phyloP scores from a whole-genome alignment of 805 yeast genomes.

The Kuraishia hungarica region DNA sequence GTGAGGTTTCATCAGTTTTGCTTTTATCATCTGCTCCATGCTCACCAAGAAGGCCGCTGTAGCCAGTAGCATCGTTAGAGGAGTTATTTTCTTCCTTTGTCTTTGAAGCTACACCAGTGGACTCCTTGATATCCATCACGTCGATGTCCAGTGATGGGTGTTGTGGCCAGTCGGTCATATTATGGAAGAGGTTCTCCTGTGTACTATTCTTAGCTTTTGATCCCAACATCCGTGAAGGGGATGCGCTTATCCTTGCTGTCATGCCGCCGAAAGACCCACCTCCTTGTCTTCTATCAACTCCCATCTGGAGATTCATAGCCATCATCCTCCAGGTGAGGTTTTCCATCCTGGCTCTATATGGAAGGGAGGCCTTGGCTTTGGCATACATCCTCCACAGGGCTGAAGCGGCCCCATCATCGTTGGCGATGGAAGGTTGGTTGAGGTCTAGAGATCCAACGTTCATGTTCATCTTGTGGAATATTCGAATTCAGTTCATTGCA shows the following conservation, averaged over 20 bases:
- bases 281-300: neutral
- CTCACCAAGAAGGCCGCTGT: neutral
- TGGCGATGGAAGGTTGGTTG: neutral
- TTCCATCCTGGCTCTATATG: constrained; percentile 70
- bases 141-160: constrained; percentile 21
- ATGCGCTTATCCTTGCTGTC: neutral
- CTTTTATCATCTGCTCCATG: neutral
- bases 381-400: constrained; percentile 78
- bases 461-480: neutral
- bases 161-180: constrained; percentile 23
- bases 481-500: neutral
- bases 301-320: constrained; percentile 34
- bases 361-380: constrained; percentile 64
- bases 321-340: constrained; percentile 86
- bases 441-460: neutral
- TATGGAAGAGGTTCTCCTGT: constrained; percentile 6
- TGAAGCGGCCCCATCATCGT: constrained; percentile 33
- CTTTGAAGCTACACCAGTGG: constrained; percentile 1
- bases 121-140: neutral
- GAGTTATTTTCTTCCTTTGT: neutral
- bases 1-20: constrained; percentile 2
- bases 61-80: neutral
- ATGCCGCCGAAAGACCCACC: neutral
- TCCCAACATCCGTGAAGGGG: neutral
- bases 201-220: neutral